phyloP scores from a whole-genome alignment of 805 yeast species.

The Candida parachauliodes region DNA sequence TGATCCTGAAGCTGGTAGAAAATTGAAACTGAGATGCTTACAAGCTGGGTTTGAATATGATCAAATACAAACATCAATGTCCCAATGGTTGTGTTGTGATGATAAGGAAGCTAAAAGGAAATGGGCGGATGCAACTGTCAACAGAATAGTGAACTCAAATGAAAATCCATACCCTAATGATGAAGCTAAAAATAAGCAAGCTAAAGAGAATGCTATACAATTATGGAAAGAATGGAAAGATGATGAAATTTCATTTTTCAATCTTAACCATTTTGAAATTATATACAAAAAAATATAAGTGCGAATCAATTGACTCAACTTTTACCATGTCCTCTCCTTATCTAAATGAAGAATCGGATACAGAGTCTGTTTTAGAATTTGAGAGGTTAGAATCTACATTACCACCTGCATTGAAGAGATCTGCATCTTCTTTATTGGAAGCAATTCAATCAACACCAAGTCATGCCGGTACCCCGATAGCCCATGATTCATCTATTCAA shows the following conservation, averaged over 20 bases:
- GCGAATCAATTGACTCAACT: neutral
- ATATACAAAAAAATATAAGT: slow-evolving; percentile 12
- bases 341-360: slow-evolving; percentile 8
- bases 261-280: slow-evolving; percentile 17
- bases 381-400: slow-evolving; percentile 41
- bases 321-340: slow-evolving; percentile 4
- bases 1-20: slow-evolving; percentile 15
- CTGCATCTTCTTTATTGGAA: slow-evolving; percentile 38
- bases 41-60: slow-evolving; percentile 17
- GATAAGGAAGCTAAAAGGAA: slow-evolving; percentile 8
- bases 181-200: slow-evolving; percentile 4
- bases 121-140: slow-evolving; percentile 11
- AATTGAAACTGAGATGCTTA: slow-evolving; percentile 14
- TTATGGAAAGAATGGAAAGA: slow-evolving; percentile 15
- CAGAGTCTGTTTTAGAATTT: slow-evolving; percentile 30
- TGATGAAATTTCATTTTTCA: slow-evolving; percentile 14
- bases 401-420: slow-evolving; percentile 36
- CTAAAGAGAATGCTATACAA: slow-evolving; percentile 9
- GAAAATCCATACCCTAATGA: slow-evolving; percentile 10
- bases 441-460: slow-evolving; percentile 16
- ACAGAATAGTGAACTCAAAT: slow-evolving; percentile 12
- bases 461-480: neutral
- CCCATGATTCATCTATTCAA: slow-evolving; percentile 10
- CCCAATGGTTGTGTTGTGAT: slow-evolving; percentile 15
- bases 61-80: slow-evolving; percentile 11